Evolutionary conservation across 2,329 filamentous ascomycete genomes (phyloP).

Genomic region (Phyllosticta paracitricarpa): DNA sequence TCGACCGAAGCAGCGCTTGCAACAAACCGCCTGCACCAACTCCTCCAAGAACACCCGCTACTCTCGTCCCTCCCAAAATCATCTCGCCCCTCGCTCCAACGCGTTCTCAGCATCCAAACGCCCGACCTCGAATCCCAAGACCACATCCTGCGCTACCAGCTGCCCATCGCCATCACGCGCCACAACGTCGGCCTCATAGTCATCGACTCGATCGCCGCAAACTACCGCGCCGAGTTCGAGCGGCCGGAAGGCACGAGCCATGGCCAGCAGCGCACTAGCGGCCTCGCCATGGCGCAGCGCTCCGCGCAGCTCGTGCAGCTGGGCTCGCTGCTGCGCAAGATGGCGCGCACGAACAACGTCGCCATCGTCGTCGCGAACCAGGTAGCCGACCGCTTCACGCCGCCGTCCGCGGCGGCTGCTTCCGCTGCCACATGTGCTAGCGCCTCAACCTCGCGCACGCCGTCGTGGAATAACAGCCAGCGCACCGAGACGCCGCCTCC

Average conservation of each 20-base stretch:
- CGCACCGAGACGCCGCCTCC: neutral
- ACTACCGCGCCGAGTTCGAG: conserved; percentile 88
- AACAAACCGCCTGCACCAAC: conserved; percentile 70
- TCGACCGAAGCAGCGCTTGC: conserved; percentile 83
- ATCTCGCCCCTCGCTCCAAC: conserved; percentile 56
- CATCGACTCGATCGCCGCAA: conserved; percentile 86
- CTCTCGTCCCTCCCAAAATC: conserved; percentile 38
- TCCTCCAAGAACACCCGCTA: conserved; percentile 57
- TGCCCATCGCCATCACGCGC: conserved; percentile 71
- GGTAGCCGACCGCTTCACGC: conserved; percentile 74
- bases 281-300: conserved; percentile 56
- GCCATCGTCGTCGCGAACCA: conserved; percentile 92
- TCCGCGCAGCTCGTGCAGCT: conserved; percentile 67
- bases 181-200: conserved; percentile 73
- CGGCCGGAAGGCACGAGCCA: conserved; percentile 34
- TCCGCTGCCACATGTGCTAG: neutral
- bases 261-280: conserved; percentile 22
- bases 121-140: conserved; percentile 91
- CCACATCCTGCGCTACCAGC: conserved; percentile 85
- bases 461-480: conserved; percentile 17
- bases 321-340: conserved; percentile 61
- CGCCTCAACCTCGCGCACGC: conserved; percentile 17
- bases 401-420: neutral
- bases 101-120: conserved; percentile 70
- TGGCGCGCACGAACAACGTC: conserved; percentile 65